Base-by-base conservation (phyloP, 352 stramenopile species). In the Phytophthora sp. region DNA sequence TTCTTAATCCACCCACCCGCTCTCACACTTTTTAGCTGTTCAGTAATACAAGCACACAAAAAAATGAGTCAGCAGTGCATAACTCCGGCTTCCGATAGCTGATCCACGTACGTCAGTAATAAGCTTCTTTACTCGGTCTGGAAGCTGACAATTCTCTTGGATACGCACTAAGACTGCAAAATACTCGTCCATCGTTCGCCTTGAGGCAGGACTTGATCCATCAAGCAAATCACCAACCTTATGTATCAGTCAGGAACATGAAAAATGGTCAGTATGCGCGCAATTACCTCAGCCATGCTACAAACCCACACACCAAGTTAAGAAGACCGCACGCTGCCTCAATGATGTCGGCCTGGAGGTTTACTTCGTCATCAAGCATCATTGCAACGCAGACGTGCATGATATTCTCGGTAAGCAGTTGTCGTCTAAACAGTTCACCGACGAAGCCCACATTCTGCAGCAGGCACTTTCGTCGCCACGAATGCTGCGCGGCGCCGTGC, bases 361-460 rank as follows among this genome's bases (percentile, higher is more conserved):
- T 78, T 11, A 79, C 55, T 50, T 94, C 83, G 31, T 91, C 69
- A 18, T 94, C 85, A 17, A 94, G 78, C 83, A 92, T 92, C 82
- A 94, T 91, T 15, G 83, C 82, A 30, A 94, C 74, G 42, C 81
- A 91, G 28, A 94, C 85, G 56, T 94, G 85, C 81, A 94, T 92
- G 45, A 92, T 80, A 43, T 94, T 94, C 46, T 94, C 85, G 6
- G 83, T 92, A 27, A 94, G 72, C 35, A 94, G 43, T 56, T 94
- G 83, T 8, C 85, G 73, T 26, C 85, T 83, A 55, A 94, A 94
- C 20, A 94, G 72, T 42, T 91, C 83, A n/a, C 83, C 83, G 1
- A 92, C 74, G 26, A 92, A 72, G 23, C 71, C 72, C 23, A 92
- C 81, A 54, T 94, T 92, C 31, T 76, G 71, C 41, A 94, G 68